These are phyloP conservation scores for Zoysia pacifica DNA, from an alignment of 176 grass and related monocot genomes.

Conservation along the genomic window DNA sequence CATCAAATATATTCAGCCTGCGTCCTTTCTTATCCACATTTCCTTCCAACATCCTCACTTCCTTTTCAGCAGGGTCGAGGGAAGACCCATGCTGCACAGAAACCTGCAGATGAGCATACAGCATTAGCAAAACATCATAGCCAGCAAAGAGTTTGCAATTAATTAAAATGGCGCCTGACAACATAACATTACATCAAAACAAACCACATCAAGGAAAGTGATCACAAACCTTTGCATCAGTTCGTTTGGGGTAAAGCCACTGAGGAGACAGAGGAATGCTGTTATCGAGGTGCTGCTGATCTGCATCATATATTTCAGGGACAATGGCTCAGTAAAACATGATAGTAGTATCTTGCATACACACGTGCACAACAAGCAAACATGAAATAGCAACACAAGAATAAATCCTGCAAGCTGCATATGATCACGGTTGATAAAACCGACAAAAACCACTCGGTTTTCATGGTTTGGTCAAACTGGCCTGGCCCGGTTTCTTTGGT, in stretches of 20 bases:
- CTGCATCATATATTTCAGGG: slow-evolving; percentile 52
- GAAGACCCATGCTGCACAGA: slow-evolving; percentile 46
- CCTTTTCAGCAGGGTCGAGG: slow-evolving; percentile 63
- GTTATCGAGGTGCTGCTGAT: slow-evolving; percentile 76
- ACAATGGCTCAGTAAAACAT: slow-evolving; percentile 36
- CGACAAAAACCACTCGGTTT: too few relatives aligned
- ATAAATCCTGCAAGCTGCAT: slow-evolving; percentile 1
- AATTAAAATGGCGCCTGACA: background rate
- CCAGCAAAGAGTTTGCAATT: background rate
- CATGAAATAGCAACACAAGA: background rate
- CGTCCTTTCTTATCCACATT: slow-evolving; percentile 71
- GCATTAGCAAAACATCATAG: background rate
- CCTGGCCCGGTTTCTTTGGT: too few relatives aligned
- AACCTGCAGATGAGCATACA: slow-evolving; percentile 28
- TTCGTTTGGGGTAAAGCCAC: slow-evolving; percentile 91
- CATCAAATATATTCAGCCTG: slow-evolving; percentile 55
- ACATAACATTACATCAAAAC: slow-evolving; percentile 19
- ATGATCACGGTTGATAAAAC: too few relatives aligned
- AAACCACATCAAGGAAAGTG: background rate
- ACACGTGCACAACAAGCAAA: background rate
- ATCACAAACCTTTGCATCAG: slow-evolving; percentile 70
- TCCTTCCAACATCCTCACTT: slow-evolving; percentile 64
- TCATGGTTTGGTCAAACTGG: too few relatives aligned
- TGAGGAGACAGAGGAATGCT: slow-evolving; percentile 95
- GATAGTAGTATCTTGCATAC: background rate